phyloP scores from a whole-genome alignment of 768 basidiomycete genomes.

The Amanita inopinata region DNA sequence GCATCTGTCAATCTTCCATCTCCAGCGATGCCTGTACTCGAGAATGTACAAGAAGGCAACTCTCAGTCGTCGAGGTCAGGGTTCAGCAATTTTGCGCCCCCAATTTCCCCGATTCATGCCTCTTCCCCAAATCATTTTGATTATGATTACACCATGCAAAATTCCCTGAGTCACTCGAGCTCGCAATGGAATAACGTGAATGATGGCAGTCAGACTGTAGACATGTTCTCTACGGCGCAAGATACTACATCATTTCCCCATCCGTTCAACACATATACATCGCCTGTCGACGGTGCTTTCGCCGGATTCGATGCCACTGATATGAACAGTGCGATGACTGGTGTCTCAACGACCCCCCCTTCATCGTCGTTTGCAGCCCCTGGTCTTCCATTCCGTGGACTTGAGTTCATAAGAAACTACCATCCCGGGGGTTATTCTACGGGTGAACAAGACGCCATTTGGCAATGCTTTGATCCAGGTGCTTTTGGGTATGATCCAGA shows the following conservation, averaged over 20 bases:
- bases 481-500: conserved; percentile 74
- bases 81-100: conserved; percentile 35
- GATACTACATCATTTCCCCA: conserved; percentile 37
- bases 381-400: conserved; percentile 75
- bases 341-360: conserved; percentile 49
- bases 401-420: conserved; percentile 80
- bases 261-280: conserved; percentile 31
- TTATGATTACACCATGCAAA: conserved; percentile 39
- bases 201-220: conserved; percentile 27
- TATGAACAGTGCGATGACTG: conserved; percentile 25
- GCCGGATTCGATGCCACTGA: conserved; percentile 32
- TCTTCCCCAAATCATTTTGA: conserved; percentile 49
- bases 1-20: conserved; percentile 66
- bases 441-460: conserved; percentile 40
- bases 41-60: conserved; percentile 42
- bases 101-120: conserved; percentile 42
- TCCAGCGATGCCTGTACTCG: conserved; percentile 45
- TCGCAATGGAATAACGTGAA: conserved; percentile 37
- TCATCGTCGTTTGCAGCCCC: conserved; percentile 57
- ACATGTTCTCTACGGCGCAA: conserved; percentile 33
- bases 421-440: conserved; percentile 40
- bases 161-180: conserved; percentile 27
- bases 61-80: conserved; percentile 42
- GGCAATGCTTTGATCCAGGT: conserved; percentile 62
- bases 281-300: conserved; percentile 30